Percentiles rank a stretch among this genome's conserved stretches.
phyloP scores from a whole-genome alignment of 2,329 filamentous ascomycete genomes.

The Keithomyces neogunnii region DNA sequence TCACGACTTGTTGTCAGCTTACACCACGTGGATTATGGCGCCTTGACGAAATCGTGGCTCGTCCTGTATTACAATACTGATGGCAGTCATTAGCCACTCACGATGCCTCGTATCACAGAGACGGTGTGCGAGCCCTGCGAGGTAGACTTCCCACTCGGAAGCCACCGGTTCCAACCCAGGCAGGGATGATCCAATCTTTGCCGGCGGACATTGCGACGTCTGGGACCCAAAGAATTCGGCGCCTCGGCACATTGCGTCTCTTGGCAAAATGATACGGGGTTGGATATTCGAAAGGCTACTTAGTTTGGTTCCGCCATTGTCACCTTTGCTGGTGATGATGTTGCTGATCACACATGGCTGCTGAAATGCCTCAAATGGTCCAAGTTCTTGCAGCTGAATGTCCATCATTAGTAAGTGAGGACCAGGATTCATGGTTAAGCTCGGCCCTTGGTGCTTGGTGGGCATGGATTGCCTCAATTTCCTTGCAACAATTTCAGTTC shows the following conservation, averaged over 20 bases:
- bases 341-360: not conserved
- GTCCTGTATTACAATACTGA: not conserved
- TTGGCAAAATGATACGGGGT: slow-evolving; percentile 1
- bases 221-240: not conserved
- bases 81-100: not conserved
- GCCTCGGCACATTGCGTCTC: not conserved
- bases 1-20: not conserved
- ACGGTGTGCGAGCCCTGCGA: not conserved
- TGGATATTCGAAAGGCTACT: not conserved
- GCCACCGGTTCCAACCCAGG: slow-evolving; percentile 3
- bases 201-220: not conserved
- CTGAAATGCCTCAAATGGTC: not conserved
- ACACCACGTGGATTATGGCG: not conserved
- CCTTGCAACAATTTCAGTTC: no score
- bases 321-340: not conserved
- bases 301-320: no score
- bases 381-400: not conserved
- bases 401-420: not conserved
- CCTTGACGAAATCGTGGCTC: not conserved
- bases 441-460: not conserved
- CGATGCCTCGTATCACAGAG: not conserved
- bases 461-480: no score
- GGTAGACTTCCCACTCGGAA: not conserved
- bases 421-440: not conserved
- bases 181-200: not conserved